Conservation (phyloP, 768 basidiomycete species). For the Russula olivacea region DNA sequence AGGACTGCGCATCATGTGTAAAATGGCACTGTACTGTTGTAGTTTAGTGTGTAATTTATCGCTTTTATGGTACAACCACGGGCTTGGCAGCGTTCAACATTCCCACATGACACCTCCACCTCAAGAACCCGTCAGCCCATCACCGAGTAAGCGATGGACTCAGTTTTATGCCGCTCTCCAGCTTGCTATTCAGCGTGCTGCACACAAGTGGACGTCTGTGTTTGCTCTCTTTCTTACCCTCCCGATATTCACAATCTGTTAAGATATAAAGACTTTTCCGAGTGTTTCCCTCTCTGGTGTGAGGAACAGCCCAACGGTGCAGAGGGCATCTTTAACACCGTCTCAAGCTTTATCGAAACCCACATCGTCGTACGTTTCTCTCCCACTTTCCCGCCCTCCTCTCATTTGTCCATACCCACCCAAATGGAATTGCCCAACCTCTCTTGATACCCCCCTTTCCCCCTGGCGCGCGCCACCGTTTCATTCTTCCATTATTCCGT, state of each 20-base stretch:
- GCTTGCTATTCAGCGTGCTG: slow-evolving; percentile 46
- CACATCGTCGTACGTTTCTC: slow-evolving; percentile 39
- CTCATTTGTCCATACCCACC: not conserved
- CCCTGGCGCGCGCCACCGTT: not conserved
- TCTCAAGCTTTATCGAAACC: slow-evolving; percentile 67
- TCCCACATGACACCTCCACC: slow-evolving; percentile 27
- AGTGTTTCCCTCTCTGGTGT: slow-evolving; percentile 37
- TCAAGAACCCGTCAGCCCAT: slow-evolving; percentile 12
- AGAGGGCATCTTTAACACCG: slow-evolving; percentile 42
- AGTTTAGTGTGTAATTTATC: too few relatives aligned
- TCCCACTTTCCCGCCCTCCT: not conserved
- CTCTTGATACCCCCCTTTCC: too few relatives aligned
- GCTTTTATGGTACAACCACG: too few relatives aligned
- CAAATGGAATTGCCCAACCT: not conserved
- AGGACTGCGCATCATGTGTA: too few relatives aligned
- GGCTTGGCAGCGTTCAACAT: not conserved
- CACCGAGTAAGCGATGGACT: slow-evolving; percentile 42
- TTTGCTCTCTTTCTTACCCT: not conserved
- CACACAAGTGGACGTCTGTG: slow-evolving; percentile 51
- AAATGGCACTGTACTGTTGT: too few relatives aligned
- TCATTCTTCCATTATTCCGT: not conserved
- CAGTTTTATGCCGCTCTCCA: slow-evolving; percentile 49
- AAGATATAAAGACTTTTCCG: slow-evolving; percentile 45
- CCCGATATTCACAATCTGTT: not conserved
- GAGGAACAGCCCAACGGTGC: slow-evolving; percentile 35